These are phyloP conservation scores for Gynochthodes officinalis DNA, from an alignment of 257 asterid species.

Conservation along the genomic window DNA sequence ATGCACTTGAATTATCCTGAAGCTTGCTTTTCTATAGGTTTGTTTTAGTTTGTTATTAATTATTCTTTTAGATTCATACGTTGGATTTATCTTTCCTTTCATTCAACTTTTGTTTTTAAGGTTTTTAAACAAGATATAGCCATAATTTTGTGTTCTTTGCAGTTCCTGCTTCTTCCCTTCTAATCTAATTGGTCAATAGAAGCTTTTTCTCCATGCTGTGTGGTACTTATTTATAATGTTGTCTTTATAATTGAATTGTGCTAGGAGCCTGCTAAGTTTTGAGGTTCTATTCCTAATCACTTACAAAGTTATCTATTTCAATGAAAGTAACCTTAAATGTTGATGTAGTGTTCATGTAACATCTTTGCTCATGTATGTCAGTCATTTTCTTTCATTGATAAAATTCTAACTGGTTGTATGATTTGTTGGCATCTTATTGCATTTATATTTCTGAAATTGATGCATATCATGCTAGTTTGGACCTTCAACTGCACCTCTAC, in stretches of 20 bases:
- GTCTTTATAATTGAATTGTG: background rate
- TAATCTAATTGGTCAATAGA: background rate
- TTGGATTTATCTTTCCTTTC: background rate
- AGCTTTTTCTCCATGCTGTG: background rate
- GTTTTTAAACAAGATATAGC: background rate
- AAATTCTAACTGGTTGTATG: background rate
- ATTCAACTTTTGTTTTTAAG: background rate
- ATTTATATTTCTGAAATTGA: background rate
- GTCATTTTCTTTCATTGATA: too few species aligned
- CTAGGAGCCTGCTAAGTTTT: background rate
- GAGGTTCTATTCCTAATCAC: background rate
- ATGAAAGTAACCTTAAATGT: too few species aligned
- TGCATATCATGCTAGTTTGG: background rate
- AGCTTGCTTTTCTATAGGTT: background rate
- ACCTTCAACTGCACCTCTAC: background rate
- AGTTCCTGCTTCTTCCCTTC: background rate
- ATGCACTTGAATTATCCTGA: conserved; percentile 8
- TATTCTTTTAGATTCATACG: background rate
- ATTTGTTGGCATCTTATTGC: background rate
- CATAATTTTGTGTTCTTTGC: background rate
- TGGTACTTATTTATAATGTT: background rate
- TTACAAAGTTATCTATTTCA: background rate
- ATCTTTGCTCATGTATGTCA: too few species aligned
- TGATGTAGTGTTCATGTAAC: too few species aligned
- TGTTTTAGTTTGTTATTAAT: background rate